phyloP scores from a whole-genome alignment of 192 early-diverging fungal genomes.

The Coemansia sp. region DNA sequence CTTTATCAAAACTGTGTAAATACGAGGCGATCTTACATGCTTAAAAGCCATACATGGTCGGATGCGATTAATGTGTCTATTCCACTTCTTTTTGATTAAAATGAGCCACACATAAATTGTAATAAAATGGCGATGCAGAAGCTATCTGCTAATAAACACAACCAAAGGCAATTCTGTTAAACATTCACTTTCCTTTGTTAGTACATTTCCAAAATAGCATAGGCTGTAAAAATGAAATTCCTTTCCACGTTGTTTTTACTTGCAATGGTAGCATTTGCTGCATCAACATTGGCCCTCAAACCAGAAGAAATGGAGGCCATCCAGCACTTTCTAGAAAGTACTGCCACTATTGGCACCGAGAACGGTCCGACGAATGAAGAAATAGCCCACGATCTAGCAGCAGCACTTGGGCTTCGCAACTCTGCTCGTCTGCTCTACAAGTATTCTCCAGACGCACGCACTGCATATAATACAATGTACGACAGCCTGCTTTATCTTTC shows the following conservation, averaged over 20 bases:
- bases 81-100: no score
- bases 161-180: no score
- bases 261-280: neutral
- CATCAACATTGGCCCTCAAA: conserved; percentile 12
- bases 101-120: neutral
- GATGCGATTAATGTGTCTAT: no score
- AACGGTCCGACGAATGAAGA: conserved; percentile 42
- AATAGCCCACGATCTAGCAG: conserved; percentile 41
- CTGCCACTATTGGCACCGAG: conserved; percentile 13
- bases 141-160: neutral
- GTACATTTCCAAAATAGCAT: neutral
- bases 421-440: conserved; percentile 49
- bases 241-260: neutral
- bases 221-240: conserved; percentile 11
- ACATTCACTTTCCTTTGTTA: no score
- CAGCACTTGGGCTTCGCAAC: conserved; percentile 28
- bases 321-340: conserved; percentile 29
- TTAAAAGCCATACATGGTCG: no score
- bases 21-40: no score
- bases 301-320: conserved; percentile 33
- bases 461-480: conserved; percentile 46
- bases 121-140: neutral
- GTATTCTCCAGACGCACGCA: conserved; percentile 39
- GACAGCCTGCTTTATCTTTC: conserved; percentile 38
- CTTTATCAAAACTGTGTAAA: no score